These are phyloP conservation scores for Candida peoriensis DNA, from an alignment of 805 yeast genomes.

Conservation along the genomic window DNA sequence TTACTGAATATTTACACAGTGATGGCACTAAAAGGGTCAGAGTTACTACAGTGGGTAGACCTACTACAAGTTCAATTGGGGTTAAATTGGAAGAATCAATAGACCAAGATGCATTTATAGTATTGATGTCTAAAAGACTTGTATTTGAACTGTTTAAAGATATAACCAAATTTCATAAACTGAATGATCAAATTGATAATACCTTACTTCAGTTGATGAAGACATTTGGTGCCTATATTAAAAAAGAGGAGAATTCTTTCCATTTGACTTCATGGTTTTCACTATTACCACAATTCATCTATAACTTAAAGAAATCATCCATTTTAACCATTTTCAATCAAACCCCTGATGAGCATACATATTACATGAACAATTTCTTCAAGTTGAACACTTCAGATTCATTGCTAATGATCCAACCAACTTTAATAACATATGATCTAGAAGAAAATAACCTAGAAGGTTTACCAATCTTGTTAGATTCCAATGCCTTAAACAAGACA, in stretches of 20 bases:
- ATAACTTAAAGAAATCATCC: slow-evolving; percentile 89
- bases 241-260: slow-evolving; percentile 76
- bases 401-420: slow-evolving; percentile 95
- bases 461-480: slow-evolving; percentile 81
- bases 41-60: slow-evolving; percentile 73
- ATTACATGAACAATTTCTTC: slow-evolving; percentile 80
- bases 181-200: slow-evolving; percentile 80
- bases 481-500: slow-evolving; percentile 80
- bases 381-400: slow-evolving; percentile 87
- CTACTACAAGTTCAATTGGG: slow-evolving; percentile 40
- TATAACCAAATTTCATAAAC: slow-evolving; percentile 47
- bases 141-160: too few species aligned
- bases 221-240: slow-evolving; percentile 84
- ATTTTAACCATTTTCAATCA: slow-evolving; percentile 90
- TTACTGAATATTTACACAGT: slow-evolving; percentile 85
- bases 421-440: slow-evolving; percentile 66
- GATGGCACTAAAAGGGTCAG: slow-evolving; percentile 78
- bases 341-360: slow-evolving; percentile 97
- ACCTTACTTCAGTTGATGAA: slow-evolving; percentile 87
- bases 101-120: slow-evolving; percentile 97
- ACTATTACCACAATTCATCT: slow-evolving; percentile 87
- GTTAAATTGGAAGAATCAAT: slow-evolving; percentile 52
- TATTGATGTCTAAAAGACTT: slow-evolving; percentile 77
- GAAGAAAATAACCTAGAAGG: slow-evolving; percentile 72
- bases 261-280: slow-evolving; percentile 74